Evolutionary conservation across 2,329 filamentous ascomycete genomes (phyloP).

Genomic region (Fusarium piperis): DNA sequence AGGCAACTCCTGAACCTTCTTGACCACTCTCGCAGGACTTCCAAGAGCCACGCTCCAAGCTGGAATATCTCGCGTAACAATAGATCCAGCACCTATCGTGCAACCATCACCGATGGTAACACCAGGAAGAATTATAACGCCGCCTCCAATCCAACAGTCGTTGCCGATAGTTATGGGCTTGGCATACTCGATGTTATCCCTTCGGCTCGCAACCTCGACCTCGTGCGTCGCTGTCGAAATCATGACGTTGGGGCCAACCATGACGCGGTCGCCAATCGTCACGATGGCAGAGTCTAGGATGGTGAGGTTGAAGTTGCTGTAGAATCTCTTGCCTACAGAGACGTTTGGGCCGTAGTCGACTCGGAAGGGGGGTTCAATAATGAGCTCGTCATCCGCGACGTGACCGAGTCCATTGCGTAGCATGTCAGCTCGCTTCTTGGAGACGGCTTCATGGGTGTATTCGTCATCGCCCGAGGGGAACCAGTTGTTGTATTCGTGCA

Average conservation of each 20-base stretch:
- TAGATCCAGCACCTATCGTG: conserved; percentile 81
- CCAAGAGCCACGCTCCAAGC: conserved; percentile 50
- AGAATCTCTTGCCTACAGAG: conserved; percentile 65
- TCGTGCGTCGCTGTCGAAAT: conserved; percentile 65
- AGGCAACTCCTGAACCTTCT: conserved; percentile 14
- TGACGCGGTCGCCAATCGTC: conserved; percentile 60
- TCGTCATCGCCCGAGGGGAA: conserved; percentile 50
- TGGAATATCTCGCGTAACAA: conserved; percentile 72
- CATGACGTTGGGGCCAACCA: conserved; percentile 62
- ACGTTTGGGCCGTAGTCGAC: conserved; percentile 73
- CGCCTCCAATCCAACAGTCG: conserved; percentile 76
- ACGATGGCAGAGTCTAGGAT: conserved; percentile 63
- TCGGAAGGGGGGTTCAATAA: conserved; percentile 66
- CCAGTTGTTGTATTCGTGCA: conserved; percentile 63
- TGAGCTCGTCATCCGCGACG: conserved; percentile 56
- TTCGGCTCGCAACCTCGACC: conserved; percentile 56
- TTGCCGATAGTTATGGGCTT: conserved; percentile 58
- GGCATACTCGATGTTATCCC: conserved; percentile 60
- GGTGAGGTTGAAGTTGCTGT: conserved; percentile 62
- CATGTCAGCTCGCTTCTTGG: conserved; percentile 45
- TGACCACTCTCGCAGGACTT: conserved; percentile 47
- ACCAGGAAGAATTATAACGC: conserved; percentile 78
- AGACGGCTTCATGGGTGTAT: not conserved
- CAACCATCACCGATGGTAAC: conserved; percentile 80
- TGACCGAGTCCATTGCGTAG: conserved; percentile 57